Evolutionary conservation across 345 rosid genomes (phyloP), one percentile per base, ranked within the genome.

Genomic region (Acer negundo): DNA sequence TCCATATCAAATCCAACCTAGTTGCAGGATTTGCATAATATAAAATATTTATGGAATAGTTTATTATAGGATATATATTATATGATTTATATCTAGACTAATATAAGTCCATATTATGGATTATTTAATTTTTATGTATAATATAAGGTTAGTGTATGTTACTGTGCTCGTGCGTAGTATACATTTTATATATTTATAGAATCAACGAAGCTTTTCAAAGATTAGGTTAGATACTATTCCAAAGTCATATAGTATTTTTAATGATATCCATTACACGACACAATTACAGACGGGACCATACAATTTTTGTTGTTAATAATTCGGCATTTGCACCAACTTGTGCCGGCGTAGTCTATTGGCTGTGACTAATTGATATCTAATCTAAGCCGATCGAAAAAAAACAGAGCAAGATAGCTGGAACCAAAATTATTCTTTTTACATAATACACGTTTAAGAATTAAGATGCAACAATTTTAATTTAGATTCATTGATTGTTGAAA

Each of bases 171-270:
- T 61, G 40, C 38, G 42, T 68, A 62, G 72, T 40, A 64, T 44
- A 74, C 28, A 15, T 4, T 23, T 62, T 73, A 20, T 16, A 61
- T 74, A 40, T 61, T 31, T 61, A 58, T 44, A 35, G 58, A 61
- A 47, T n/a, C 38, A 35, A 35, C 28, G 15, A 72, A 62, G 69
- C 72, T 20, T 67, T 62, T 75, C 55, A 23, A 44, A 38, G 69
- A 65, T 80, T 83, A 66, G 81, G 83, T 80, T 78, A 44, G 77
- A 68, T 78, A 73, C 77, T 78, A 72, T 83, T 70, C 75, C 69
- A 67, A 51, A 15, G 61, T 77, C 79, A 47, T 15, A 66, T 3
- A 7, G 2, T 40, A 11, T 69, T 26, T 22, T 79, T 53, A 35
- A 76, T 78, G 1, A 80, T 65, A 74, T 67, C 62, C 70, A 66